Evolutionary conservation across 768 basidiomycete species (phyloP), one percentile per base, ranked within the genome.

Genomic region (Daedaleopsis sinensis): DNA sequence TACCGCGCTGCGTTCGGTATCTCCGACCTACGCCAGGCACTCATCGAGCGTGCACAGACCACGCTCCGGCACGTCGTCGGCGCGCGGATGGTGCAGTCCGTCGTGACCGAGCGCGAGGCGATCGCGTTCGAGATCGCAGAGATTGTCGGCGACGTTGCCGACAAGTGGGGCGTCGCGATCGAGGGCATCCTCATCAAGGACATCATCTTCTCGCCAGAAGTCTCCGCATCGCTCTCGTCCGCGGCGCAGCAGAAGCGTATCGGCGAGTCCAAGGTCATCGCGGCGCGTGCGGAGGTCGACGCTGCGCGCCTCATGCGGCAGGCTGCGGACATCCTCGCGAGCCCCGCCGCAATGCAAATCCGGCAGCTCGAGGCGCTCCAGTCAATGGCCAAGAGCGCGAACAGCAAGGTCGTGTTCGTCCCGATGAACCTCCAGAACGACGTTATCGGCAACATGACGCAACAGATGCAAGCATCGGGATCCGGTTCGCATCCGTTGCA

Each of bases 51-150:
- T 65, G 88, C 91, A 0, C 92, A 97, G 78, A 98, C 96, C 2
- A 99, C 96, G 16, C 82, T 98, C 21, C 88, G 96, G n/a, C 94
- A 98, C 70, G 95, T 98, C 72, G 94, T 97, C 37, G 96, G 96
- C 65, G 93, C 94, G 3, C 90, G 94, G 23, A 88, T 91, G 0
- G 92, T 98, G n/a, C 96, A 98, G 76, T 88, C 86, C 68, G 91
- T 98, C 59, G 93, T 98, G 63, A 96, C 95, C 3, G 96, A 98
- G 77, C 93, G 96, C 63, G 96, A 98, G 70, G 94, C 91, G 44
- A 94, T 97, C 65, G 96, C 96, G 11, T 89, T 91, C 70, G 96
- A 98, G 76, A 97, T 98, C 63, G 96, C 94, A 55, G 93, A 96
- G 75, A 95, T 97, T 59, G 94, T 98, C 35, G 91, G 90, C 27